phyloP scores from a whole-genome alignment of 148 eudicot genomes.

The Silene uniflora region DNA sequence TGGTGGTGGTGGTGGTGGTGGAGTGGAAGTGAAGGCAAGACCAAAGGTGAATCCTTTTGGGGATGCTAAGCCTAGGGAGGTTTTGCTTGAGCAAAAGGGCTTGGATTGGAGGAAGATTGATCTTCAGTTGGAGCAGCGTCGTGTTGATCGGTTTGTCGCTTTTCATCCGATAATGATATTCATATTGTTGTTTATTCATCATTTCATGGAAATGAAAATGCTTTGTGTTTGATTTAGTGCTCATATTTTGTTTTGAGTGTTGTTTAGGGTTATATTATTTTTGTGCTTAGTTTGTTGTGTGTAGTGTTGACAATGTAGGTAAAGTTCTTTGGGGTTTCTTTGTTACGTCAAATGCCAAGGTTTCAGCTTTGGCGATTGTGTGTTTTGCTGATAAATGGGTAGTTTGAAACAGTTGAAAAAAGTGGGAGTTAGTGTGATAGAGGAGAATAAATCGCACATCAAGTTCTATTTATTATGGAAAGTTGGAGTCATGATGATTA shows the following conservation, averaged over 20 bases:
- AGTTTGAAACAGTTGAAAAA: background rate
- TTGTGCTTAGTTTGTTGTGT: background rate
- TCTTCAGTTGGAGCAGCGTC: slow-evolving; percentile 72
- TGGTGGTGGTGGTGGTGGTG: slow-evolving; percentile 31
- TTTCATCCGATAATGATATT: background rate
- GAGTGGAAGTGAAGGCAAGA: slow-evolving; percentile 37
- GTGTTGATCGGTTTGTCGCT: slow-evolving; percentile 57
- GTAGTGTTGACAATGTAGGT: background rate
- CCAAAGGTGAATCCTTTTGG: slow-evolving; percentile 94
- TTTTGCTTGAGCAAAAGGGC: slow-evolving; percentile 81
- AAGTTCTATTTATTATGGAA: background rate
- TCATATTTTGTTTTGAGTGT: background rate
- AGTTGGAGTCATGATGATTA: background rate
- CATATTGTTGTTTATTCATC: background rate
- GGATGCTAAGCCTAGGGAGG: slow-evolving; percentile 96
- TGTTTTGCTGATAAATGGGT: background rate
- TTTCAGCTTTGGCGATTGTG: background rate
- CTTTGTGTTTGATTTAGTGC: background rate
- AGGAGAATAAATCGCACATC: background rate
- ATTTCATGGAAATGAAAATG: background rate
- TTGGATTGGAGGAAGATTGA: slow-evolving; percentile 96
- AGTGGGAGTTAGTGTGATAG: background rate
- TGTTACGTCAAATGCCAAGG: background rate
- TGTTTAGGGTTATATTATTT: background rate
- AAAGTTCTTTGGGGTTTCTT: background rate